Conservation (phyloP, 1,284 basidiomycete species). For the Cystobasidiaceae sp. region DNA sequence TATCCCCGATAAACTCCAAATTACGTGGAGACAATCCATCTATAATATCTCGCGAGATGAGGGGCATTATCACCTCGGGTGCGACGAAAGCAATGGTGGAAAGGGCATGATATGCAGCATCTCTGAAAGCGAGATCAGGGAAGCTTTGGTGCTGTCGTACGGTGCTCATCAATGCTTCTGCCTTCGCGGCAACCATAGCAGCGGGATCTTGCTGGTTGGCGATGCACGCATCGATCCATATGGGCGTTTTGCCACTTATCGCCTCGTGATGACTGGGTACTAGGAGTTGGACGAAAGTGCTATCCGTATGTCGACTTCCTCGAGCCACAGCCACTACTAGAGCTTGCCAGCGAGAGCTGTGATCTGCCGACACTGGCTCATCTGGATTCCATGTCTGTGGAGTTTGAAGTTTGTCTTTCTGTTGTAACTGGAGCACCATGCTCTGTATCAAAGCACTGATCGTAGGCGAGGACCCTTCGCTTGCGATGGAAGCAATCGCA, state of each 20-base stretch:
- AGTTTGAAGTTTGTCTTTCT: not conserved
- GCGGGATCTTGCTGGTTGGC: constrained; percentile 63
- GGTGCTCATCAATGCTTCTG: constrained; percentile 53
- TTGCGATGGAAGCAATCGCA: not conserved
- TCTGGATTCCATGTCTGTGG: not conserved
- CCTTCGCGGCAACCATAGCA: constrained; percentile 54
- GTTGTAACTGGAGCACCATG: not conserved
- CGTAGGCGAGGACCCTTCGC: too few relatives aligned
- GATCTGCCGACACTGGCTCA: not conserved
- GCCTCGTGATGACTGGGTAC: constrained; percentile 69
- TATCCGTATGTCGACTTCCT: not conserved
- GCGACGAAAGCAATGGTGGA: constrained; percentile 73
- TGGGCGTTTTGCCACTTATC: constrained; percentile 1
- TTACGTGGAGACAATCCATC: constrained; percentile 58
- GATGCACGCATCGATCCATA: constrained; percentile 78
- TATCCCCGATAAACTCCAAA: constrained; percentile 61
- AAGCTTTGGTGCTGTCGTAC: constrained; percentile 32
- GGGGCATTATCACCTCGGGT: constrained; percentile 62
- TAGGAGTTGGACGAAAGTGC: constrained; percentile 48
- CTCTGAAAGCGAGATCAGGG: constrained; percentile 38
- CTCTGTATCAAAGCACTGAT: not conserved
- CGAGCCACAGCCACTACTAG: not conserved
- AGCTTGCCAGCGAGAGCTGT: constrained; percentile 1
- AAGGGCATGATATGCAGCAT: constrained; percentile 67
- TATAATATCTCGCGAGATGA: constrained; percentile 62